Evolutionary conservation across 2,329 filamentous ascomycete species (phyloP).

Genomic region (Aspergillus aculeatus): DNA sequence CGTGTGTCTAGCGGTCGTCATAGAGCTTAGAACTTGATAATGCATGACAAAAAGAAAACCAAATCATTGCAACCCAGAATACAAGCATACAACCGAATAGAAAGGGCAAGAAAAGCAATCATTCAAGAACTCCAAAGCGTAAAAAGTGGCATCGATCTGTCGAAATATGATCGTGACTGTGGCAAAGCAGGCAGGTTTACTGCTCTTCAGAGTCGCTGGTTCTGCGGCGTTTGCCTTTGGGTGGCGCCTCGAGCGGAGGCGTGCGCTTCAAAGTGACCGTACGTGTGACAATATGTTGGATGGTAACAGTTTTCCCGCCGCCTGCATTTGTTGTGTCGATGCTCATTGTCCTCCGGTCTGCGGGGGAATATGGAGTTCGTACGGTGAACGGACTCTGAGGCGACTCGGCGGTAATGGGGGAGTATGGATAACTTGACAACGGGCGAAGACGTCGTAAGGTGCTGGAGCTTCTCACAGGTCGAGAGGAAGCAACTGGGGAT

Average conservation of each 20-base stretch:
- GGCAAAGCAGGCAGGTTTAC: not conserved
- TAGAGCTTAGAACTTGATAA: not conserved
- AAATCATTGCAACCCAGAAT: not conserved
- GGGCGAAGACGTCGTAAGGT: slow-evolving; percentile 10
- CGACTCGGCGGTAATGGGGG: slow-evolving; percentile 7
- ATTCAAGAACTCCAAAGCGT: not conserved
- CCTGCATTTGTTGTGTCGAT: slow-evolving; percentile 9
- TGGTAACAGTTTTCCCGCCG: slow-evolving; percentile 7
- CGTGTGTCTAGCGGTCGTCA: slow-evolving; percentile 4
- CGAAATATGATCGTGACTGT: not conserved
- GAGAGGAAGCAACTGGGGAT: slow-evolving; percentile 6
- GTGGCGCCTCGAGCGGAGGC: slow-evolving; percentile 17
- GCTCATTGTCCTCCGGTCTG: slow-evolving; percentile 12
- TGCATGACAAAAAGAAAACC: not conserved
- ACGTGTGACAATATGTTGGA: slow-evolving; percentile 18
- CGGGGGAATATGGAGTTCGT: slow-evolving; percentile 11
- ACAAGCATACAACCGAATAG: not conserved
- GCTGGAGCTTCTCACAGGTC: slow-evolving; percentile 4
- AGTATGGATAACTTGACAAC: slow-evolving; percentile 12
- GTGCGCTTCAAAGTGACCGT: slow-evolving; percentile 19
- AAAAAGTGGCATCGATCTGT: not conserved
- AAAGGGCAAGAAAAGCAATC: not conserved
- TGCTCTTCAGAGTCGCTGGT: slow-evolving; percentile 8
- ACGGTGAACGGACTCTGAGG: slow-evolving; percentile 13
- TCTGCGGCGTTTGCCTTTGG: slow-evolving; percentile 17